Percentiles rank a stretch among this genome's conserved stretches.
phyloP scores from a whole-genome alignment of 164 flowering plant species.

The Macadamia tetraphylla region DNA sequence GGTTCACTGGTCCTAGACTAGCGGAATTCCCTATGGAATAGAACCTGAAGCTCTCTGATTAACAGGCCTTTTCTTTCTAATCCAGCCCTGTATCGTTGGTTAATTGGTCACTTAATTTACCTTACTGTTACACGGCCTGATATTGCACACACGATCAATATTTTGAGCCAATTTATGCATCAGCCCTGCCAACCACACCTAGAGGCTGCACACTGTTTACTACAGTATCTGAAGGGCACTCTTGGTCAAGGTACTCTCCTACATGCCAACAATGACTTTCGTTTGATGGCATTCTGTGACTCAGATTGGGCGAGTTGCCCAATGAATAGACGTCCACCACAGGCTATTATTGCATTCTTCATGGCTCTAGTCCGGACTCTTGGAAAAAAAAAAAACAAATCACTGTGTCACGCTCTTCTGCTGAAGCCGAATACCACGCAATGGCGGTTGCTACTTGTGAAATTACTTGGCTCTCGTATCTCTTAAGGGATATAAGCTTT shows the following conservation, averaged over 20 bases:
- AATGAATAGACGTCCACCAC: background rate
- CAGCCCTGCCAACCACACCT: conserved; percentile 2
- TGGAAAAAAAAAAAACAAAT: conserved; percentile 12
- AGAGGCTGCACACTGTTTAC: background rate
- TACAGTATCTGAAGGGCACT: background rate
- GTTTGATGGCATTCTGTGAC: background rate
- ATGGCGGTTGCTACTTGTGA: conserved; percentile 12
- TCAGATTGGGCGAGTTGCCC: conserved; percentile 3
- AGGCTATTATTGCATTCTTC: background rate
- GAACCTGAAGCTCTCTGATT: conserved; percentile 1
- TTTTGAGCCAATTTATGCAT: conserved; percentile 14
- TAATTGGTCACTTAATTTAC: conserved; percentile 7
- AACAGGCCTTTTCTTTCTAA: conserved; percentile 4
- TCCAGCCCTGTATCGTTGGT: conserved; percentile 9
- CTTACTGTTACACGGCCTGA: conserved; percentile 14
- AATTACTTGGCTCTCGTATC: conserved; percentile 5
- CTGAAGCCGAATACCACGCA: conserved; percentile 15
- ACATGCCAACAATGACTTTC: background rate
- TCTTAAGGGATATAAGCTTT: conserved; percentile 7
- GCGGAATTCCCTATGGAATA: conserved; percentile 12
- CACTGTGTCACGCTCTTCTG: conserved; percentile 9
- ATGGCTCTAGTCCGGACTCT: background rate
- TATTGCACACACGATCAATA: conserved; percentile 8
- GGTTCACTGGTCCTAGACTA: conserved; percentile 2
- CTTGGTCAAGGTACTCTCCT: background rate